Base-by-base conservation (phyloP, 129 eudicot species). In the Erigeron canadensis region DNA sequence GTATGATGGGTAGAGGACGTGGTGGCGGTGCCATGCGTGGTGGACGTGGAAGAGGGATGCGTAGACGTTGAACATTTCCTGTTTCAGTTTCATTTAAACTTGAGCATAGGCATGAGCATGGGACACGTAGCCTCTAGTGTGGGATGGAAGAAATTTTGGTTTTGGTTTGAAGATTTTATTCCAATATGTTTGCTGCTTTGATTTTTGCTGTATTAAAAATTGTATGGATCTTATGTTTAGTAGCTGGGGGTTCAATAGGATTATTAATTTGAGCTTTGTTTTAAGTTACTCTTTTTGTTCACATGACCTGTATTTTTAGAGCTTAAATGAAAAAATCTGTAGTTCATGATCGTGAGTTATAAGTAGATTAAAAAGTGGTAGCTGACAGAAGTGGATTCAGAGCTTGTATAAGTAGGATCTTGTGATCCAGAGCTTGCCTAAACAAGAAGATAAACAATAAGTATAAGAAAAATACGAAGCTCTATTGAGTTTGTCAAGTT, bases 11-110 rank as follows among this genome's bases (percentile, higher is more conserved):
- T 6, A 81, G 97, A 80, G 91, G 97, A 41, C 89, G 95, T 15
- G 91, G 95, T 48, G 93, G 88, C 1, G 74, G 73, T 5, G 79
- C 68, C 62, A 76, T 76, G 80, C 74, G 80, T 45, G 80, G 80
- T n/a, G 80, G 84, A 45, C 80, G 98, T 69, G 98, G 98, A 63
- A 83, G 98, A 47, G 98, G 98, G 78, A 93, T 93, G 96, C 79
- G 96, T 23, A 89, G 98, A 70, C 86, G 98, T 58, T 80, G 57
- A 28, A 54, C 34, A 21, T 21, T 23, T 58, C 0, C 5, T 17
- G 78, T 62, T 47, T 47, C 63, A 63, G 69, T 48, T 15, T 18
- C 51, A 63, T 37, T 57, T 16, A 15, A 48, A 50, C 45, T 76
- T 68, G 21, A 47, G 28, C 16, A n/a, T 4, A 69, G 73, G 46